Percentiles rank a stretch among this genome's conserved stretches.
Evolutionary conservation across 495 filamentous ascomycete species (phyloP).

Genomic region (Thermochaetoides thermophila): DNA sequence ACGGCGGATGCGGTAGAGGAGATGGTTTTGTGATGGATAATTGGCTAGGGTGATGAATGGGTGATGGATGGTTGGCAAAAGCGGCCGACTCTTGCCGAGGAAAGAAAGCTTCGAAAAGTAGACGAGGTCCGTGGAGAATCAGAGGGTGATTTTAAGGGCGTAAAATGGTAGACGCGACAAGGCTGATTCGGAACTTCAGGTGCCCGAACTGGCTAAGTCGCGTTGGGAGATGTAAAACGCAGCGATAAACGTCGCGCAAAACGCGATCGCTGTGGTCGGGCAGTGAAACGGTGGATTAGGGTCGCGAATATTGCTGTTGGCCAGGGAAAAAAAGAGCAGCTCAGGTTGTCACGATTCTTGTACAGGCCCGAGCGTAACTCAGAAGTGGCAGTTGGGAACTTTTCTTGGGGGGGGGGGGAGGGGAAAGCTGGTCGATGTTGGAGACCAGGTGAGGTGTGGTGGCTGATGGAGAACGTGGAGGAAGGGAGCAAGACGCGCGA

Average conservation of each 20-base stretch:
- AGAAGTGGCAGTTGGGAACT: no score
- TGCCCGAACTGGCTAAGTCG: no score
- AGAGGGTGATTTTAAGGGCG: no score
- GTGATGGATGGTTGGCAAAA: constrained; percentile 1
- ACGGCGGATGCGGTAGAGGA: constrained; percentile 1
- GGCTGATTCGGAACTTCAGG: no score
- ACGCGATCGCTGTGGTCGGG: constrained; percentile 3
- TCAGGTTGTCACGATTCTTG: constrained; percentile 28
- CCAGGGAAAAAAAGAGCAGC: constrained; percentile 3
- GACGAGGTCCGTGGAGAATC: background rate
- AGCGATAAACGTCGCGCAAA: no score
- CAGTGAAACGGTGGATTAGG: constrained; percentile 1
- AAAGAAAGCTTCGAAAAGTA: no score
- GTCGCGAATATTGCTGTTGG: background rate
- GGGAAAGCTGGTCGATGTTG: no score
- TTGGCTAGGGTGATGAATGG: constrained; percentile 11
- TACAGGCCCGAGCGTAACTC: constrained; percentile 21
- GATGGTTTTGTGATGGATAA: constrained; percentile 6
- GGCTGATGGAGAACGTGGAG: constrained; percentile 9
- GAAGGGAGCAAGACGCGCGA: constrained; percentile 11
- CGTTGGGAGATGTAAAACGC: no score
- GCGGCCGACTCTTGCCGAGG: no score
- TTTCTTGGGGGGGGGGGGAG: no score
- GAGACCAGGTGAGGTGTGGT: constrained; percentile 6
- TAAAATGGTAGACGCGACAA: constrained; percentile 4